Percentiles rank a stretch among this genome's conserved stretches.
These are phyloP conservation scores for Colletotrichum higginsianum DNA, from an alignment of 2,329 filamentous ascomycete species.

Conservation along the genomic window DNA sequence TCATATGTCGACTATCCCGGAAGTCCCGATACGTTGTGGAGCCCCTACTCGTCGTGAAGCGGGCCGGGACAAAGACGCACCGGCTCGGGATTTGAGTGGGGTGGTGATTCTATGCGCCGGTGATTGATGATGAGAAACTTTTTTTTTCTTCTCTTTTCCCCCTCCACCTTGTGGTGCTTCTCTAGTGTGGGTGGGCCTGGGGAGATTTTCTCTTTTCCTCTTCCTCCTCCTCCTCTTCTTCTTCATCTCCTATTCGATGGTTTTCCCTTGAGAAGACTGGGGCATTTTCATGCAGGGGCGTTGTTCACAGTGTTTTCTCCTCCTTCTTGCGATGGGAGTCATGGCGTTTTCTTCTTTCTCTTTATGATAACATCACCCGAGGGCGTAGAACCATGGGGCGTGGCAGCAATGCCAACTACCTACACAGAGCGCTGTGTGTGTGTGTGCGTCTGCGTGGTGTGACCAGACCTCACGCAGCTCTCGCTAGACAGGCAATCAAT, in stretches of 20 bases:
- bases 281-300: neutral
- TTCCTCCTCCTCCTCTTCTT: too few species aligned
- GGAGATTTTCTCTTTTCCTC: neutral
- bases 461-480: neutral
- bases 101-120: neutral
- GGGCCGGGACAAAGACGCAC: neutral
- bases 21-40: slow-evolving; percentile 35
- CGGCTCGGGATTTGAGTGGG: slow-evolving; percentile 2
- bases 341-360: slow-evolving; percentile 5
- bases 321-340: slow-evolving; percentile 12
- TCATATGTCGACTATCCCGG: slow-evolving; percentile 35
- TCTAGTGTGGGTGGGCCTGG: neutral
- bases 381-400: neutral
- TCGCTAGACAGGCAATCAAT: slow-evolving; percentile 3
- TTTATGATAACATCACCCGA: neutral
- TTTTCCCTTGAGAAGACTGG: neutral
- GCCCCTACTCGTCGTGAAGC: slow-evolving; percentile 20
- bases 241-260: neutral
- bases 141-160: too few species aligned
- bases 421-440: neutral
- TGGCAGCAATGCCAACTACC: slow-evolving; percentile 26
- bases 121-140: neutral
- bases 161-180: neutral
- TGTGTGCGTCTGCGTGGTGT: too few species aligned
- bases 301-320: neutral